Evolutionary conservation across 352 stramenopile genomes (phyloP).

Genomic region (Pythium scleroteichum): DNA sequence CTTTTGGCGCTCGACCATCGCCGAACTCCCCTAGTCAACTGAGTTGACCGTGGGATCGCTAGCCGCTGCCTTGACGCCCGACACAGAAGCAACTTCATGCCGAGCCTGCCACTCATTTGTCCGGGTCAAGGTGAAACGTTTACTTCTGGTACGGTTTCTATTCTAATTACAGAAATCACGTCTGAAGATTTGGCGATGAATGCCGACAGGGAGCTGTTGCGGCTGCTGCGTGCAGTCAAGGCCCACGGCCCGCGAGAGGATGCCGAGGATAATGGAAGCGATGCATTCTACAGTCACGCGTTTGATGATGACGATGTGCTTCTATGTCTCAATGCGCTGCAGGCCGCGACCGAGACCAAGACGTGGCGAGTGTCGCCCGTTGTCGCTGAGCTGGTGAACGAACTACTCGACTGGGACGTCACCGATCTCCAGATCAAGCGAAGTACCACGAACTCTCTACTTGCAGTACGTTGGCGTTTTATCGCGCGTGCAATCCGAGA

Average conservation of each 20-base stretch:
- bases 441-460: constrained; percentile 17
- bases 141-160: too few relatives aligned
- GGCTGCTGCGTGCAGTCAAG: constrained; percentile 28
- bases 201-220: constrained; percentile 18
- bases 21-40: too few relatives aligned
- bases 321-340: constrained; percentile 25
- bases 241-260: constrained; percentile 2
- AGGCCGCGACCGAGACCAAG: constrained; percentile 8
- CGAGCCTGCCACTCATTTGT: not conserved
- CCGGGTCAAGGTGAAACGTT: too few relatives aligned
- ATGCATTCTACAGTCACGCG: constrained; percentile 14
- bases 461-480: constrained; percentile 19
- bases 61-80: not conserved
- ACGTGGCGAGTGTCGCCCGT: constrained; percentile 4
- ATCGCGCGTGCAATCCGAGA: constrained; percentile 12
- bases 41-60: too few relatives aligned
- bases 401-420: constrained; percentile 26
- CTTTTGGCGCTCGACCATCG: too few relatives aligned
- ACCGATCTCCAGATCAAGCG: constrained; percentile 6
- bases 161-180: not conserved
- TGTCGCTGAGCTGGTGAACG: constrained; percentile 14
- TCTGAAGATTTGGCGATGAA: not conserved
- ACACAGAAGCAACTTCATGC: constrained; percentile 20
- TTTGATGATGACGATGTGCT: constrained; percentile 25
- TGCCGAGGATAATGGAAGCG: not conserved